Base-by-base conservation (phyloP, 2,329 filamentous ascomycete genomes). In the Trichoderma sp. region DNA sequence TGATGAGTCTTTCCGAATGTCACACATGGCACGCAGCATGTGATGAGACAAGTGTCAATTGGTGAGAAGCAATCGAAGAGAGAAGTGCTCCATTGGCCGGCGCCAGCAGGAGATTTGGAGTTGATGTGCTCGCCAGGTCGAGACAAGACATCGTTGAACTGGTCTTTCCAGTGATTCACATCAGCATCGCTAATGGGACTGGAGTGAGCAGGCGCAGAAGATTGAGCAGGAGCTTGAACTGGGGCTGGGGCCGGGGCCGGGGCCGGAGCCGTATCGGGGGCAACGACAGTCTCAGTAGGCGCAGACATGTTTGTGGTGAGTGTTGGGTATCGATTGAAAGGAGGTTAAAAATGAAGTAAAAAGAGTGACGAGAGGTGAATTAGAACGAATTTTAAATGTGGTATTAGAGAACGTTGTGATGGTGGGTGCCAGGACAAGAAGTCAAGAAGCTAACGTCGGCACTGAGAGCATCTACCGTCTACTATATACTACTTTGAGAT, bases 1-100 rank as follows among this genome's bases (percentile, higher is more conserved):
- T 85, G 83, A 68, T 84, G 76, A 3, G 82, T 84, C 79, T 82
- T 83, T 75, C 83, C 83, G 60, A 84, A 85, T 40, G 82, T 83
- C 37, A 85, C 76, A 71, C 83, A 85, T 1, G 83, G 83, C 31
- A 83, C 71, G 71, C 80, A 85, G 72, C 78, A 85, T 19, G 81
- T 79, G 64, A 84, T 76, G n/a, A 83, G 71, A 74, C 83, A 85
- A 1, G 79, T 78, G 63, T 81, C 79, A 64, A 84, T 77, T 29
- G 83, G 83, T 70, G 71, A 78, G 75, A 81, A 82, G 79, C 82
- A 85, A 69, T 78, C 79, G 57, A 83, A 84, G 74, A 85, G 80
- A 63, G 77, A 72, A 56, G 75, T 75, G 70, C 72, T 72, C 83
- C 83, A 85, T 11, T 79, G 68, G 72, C 79, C 76, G 0, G 82